Percentiles rank a stretch among this genome's conserved stretches.
phyloP scores from a whole-genome alignment of 305 asterid species.

The Fraxinus platypoda region DNA sequence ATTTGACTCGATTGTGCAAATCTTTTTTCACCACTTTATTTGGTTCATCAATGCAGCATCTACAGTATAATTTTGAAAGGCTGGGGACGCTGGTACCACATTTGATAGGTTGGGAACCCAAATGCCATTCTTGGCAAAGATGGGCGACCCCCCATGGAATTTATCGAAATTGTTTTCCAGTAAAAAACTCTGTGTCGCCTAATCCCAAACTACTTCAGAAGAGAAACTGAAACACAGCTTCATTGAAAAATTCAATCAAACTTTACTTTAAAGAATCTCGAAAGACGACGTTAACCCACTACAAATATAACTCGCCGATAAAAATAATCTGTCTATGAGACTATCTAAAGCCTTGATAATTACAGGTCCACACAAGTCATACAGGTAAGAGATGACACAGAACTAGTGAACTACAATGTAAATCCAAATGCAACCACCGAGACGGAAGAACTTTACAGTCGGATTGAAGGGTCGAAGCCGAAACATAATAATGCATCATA shows the following conservation, averaged over 20 bases:
- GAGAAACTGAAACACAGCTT: background rate
- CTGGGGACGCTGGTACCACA: too few species aligned
- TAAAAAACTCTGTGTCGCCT: background rate
- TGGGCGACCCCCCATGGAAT: too few species aligned
- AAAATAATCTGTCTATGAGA: background rate
- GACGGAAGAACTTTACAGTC: background rate
- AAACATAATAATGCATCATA: background rate
- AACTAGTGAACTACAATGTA: background rate
- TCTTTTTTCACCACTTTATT: background rate
- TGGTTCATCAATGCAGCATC: background rate
- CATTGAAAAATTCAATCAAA: background rate
- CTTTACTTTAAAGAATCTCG: background rate
- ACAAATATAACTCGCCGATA: background rate
- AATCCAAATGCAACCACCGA: background rate
- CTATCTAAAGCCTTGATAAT: background rate
- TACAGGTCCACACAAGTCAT: background rate
- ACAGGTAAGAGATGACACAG: background rate
- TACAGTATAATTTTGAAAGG: background rate
- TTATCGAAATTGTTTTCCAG: too few species aligned
- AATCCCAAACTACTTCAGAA: background rate
- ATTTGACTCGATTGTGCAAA: background rate
- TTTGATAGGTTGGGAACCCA: too few species aligned
- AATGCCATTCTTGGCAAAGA: too few species aligned
- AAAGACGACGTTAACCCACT: background rate
- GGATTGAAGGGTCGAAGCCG: background rate